Evolutionary conservation across 495 filamentous ascomycete genomes (phyloP), one percentile per base, ranked within the genome.

Genomic region (Penicillium simplicissimum): DNA sequence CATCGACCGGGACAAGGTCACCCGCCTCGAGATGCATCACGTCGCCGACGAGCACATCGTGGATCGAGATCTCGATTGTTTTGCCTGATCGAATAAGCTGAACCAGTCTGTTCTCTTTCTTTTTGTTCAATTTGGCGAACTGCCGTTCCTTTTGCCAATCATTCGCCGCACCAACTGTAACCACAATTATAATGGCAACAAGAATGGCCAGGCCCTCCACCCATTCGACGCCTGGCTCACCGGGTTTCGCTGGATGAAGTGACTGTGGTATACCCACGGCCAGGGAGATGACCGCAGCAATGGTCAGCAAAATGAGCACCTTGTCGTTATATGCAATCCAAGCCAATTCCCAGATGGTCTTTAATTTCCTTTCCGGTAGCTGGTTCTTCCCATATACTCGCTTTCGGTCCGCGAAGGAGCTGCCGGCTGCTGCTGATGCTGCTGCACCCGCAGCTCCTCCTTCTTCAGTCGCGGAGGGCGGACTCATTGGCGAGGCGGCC

Each of bases 251-350:
- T 14, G 73, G 76, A 36, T 72, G 65, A 43, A 88, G 74, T 6
- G 86, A 85, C 70, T 89, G 84, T 59, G 88, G 89, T 15, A 90
- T 83, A 33, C 93, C 93, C 14, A 97, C 81, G 1, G 87, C 90
- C n/a, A 97, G 79, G 6, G 93, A 96, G 37, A 97, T 85, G 31
- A 86, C 79, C 8, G 92, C 93, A 4, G 93, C 92, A 48, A 87
- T 75, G 1, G 90, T 90, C 57, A 97, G 78, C 7, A 96, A 74
- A 52, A 93, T 88, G 15, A 95, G 74, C 21, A 95, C 88, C 61
- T 92, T 93, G 72, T 96, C 91, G 52, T 92, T 90, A 65, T 89
- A 91, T 3, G 90, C 90, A 67, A 90, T 88, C 90, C 90, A 95
- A 40, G 90, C 88, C 19, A 93, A 75, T 65, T 85, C 76, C 63